Conservation (phyloP, 768 basidiomycete genomes). For the Dioszegia hungarica region DNA sequence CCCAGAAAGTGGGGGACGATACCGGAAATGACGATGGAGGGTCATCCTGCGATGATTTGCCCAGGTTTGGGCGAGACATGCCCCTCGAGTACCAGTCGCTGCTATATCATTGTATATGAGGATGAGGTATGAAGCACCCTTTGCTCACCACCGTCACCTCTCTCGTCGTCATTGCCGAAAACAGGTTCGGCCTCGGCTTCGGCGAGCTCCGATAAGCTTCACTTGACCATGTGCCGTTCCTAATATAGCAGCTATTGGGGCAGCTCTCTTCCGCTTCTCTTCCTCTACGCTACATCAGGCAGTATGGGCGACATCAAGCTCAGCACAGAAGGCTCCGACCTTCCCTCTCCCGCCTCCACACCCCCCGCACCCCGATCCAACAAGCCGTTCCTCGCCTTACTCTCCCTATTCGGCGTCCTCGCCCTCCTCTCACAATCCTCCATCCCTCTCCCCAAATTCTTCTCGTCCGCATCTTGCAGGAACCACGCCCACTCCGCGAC, state of each 20-base stretch:
- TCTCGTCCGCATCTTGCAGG: too few relatives aligned
- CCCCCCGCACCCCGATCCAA: background rate
- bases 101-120: background rate
- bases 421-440: background rate
- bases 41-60: background rate
- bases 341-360: background rate
- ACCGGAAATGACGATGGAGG: slow-evolving; percentile 27
- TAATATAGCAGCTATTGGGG: too few relatives aligned
- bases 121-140: background rate
- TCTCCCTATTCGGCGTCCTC: background rate
- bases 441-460: background rate
- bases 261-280: too few relatives aligned
- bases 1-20: slow-evolving; percentile 39
- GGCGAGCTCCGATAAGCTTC: background rate
- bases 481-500: background rate
- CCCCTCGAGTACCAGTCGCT: background rate
- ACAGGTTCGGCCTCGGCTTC: too few relatives aligned
- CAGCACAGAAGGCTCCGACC: background rate
- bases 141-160: too few relatives aligned
- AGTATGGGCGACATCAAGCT: background rate
- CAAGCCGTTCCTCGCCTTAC: background rate
- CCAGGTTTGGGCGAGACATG: background rate
- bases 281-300: background rate
- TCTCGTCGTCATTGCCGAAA: too few relatives aligned
- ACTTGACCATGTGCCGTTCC: too few relatives aligned